Conservation (phyloP, 768 basidiomycete genomes). For the Leccinellum luteum region DNA sequence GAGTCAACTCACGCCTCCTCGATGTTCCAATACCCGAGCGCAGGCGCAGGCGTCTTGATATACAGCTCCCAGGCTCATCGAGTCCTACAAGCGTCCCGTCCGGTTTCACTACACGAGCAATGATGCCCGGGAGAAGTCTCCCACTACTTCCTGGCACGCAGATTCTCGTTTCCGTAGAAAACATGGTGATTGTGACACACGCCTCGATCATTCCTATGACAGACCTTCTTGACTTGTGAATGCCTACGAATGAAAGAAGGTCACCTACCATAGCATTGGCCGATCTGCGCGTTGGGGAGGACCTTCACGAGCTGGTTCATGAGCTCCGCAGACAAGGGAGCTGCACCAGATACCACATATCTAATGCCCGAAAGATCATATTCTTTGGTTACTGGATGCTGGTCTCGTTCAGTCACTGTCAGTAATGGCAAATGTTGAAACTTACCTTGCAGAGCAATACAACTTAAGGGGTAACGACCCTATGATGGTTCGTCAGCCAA, state of each 20-base stretch:
- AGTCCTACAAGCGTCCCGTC: conserved; percentile 56
- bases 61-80: conserved; percentile 62
- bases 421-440: conserved; percentile 15
- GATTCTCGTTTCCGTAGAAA: conserved; percentile 43
- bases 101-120: conserved; percentile 52
- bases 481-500: conserved; percentile 19
- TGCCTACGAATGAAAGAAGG: conserved; percentile 9
- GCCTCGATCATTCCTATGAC: conserved; percentile 64
- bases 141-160: conserved; percentile 53
- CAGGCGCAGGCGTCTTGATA: conserved; percentile 41
- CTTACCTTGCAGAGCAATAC: conserved; percentile 62
- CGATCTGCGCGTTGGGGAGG: conserved; percentile 58
- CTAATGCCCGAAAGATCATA: conserved; percentile 51
- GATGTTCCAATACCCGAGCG: conserved; percentile 50
- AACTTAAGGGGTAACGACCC: conserved; percentile 64
- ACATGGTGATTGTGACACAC: conserved; percentile 49
- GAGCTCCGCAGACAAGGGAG: conserved; percentile 59
- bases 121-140: conserved; percentile 49
- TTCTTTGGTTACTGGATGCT: conserved; percentile 54
- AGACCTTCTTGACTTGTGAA: background rate
- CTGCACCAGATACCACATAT: conserved; percentile 58
- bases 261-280: conserved; percentile 58
- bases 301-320: conserved; percentile 41
- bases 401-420: background rate
- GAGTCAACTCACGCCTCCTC: conserved; percentile 52